Evolutionary conservation across 192 early-diverging fungal species (phyloP).

Genomic region (Phlyctochytrium bullatum): DNA sequence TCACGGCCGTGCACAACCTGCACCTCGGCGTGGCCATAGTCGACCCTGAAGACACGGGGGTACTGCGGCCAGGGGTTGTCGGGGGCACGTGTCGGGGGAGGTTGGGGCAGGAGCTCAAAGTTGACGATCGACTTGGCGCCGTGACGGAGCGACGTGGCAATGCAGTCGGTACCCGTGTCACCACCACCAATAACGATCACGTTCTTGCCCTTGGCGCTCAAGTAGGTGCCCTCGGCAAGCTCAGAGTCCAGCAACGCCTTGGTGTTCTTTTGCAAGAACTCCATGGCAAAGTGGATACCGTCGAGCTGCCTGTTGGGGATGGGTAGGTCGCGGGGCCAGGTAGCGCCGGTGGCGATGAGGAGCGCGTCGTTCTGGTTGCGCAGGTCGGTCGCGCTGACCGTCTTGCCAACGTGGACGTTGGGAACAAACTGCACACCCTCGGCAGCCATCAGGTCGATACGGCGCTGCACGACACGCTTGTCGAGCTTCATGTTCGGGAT

Average conservation of each 20-base stretch:
- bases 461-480: constrained; percentile 90
- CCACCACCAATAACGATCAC: constrained; percentile 99
- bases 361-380: constrained; percentile 73
- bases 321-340: constrained; percentile 93
- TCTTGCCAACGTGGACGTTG: constrained; percentile 85
- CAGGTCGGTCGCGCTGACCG: constrained; percentile 68
- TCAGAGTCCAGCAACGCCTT: constrained; percentile 81
- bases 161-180: constrained; percentile 96
- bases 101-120: constrained; percentile 97
- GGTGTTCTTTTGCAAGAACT: constrained; percentile 89
- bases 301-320: constrained; percentile 84
- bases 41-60: constrained; percentile 91
- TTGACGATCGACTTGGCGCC: constrained; percentile 85
- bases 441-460: constrained; percentile 88
- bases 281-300: constrained; percentile 98
- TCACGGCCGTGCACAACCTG: constrained; percentile 85
- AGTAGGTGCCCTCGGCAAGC: constrained; percentile 67
- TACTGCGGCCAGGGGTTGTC: constrained; percentile 99
- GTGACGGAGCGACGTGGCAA: constrained; percentile 89
- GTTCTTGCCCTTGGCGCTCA: constrained; percentile 86
- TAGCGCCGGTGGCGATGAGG: constrained; percentile 90
- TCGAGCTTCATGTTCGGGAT: constrained; percentile 99
- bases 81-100: constrained; percentile 72
- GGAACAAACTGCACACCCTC: constrained; percentile 92
- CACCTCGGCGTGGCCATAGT: constrained; percentile 96